These are phyloP conservation scores for Lecanicillium sp. DNA, from an alignment of 2,329 filamentous ascomycete genomes.

Conservation along the genomic window DNA sequence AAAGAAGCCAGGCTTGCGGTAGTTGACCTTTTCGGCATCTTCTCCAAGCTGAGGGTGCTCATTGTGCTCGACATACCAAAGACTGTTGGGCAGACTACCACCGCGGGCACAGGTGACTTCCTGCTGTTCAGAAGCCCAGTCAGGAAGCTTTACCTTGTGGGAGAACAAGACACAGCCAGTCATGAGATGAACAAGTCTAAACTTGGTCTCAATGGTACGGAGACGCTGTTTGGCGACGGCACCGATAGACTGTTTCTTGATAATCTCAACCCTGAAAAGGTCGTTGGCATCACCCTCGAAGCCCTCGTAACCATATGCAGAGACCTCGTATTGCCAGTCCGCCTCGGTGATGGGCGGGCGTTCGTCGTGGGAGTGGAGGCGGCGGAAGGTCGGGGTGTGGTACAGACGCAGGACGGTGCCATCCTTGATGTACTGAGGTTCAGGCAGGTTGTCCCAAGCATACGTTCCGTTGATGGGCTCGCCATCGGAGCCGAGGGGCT, in stretches of 20 bases:
- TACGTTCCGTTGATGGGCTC: conserved; percentile 69
- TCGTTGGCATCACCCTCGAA: conserved; percentile 97
- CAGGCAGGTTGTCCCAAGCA: conserved; percentile 71
- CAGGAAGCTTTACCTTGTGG: conserved; percentile 96
- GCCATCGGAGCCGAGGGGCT: conserved; percentile 70
- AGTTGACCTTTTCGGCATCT: conserved; percentile 89
- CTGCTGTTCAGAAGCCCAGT: conserved; percentile 97
- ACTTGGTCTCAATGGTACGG: conserved; percentile 93
- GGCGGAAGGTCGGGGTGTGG: conserved; percentile 73
- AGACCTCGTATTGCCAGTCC: conserved; percentile 94
- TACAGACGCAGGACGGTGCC: conserved; percentile 77
- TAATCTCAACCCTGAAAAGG: conserved; percentile 87
- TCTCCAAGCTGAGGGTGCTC: conserved; percentile 68
- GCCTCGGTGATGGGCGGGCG: conserved; percentile 78
- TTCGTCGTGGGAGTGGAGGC: conserved; percentile 93
- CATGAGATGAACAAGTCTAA: conserved; percentile 92
- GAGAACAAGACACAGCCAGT: conserved; percentile 94
- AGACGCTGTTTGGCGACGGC: conserved; percentile 73
- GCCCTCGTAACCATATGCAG: conserved; percentile 93
- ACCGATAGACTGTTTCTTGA: conserved; percentile 79
- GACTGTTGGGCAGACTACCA: conserved; percentile 86
- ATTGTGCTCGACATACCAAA: conserved; percentile 96
- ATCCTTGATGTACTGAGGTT: conserved; percentile 63
- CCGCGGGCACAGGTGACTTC: conserved; percentile 95
- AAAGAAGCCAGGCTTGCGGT: conserved; percentile 87